Base-by-base conservation (phyloP, 495 filamentous ascomycete species). In the Trypethelium eluteriae region DNA sequence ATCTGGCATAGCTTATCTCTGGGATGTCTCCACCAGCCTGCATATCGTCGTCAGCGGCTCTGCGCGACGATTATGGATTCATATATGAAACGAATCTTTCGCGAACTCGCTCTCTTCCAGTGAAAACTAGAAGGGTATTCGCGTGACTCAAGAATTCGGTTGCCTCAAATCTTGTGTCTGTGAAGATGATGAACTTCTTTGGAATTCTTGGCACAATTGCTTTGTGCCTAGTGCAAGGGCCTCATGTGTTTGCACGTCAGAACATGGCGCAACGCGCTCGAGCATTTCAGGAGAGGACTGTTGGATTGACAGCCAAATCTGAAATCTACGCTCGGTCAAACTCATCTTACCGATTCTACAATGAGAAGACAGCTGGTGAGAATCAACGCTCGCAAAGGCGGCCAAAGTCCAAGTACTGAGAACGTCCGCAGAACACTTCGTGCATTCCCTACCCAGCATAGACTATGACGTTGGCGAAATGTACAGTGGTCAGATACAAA, bases 381-480 rank as follows among this genome's bases (percentile, higher is more conserved):
- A 59, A 16, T 5, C 14, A 7, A 32, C 53, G 32, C 53, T 32
- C 5, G 7, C 25, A 35, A 36, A 32, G 5, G 7, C 6, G 10
- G 2, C 18, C 25, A 2, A 0, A 18, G 10, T 18, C 7, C 3
- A 18, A 7, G 5, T n/a, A 7, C 7, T 10, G 11, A 59, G 18
- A 6, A 18, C 32, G 32, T 59, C 18, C 6, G 6, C 39, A 65
- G 63, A 56, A 32, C 70, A 66, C 53, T 63, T 66, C 10, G 38
- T 67, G 6, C 34, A 47, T 46, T 47, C 59, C 44, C 65, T 71
- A 6, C 70, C 70, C 1, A 65, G 68, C 44, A 62, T 73, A 2
- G 41, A 62, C 4, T 68, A 71, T 49, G 67, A 71, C 49, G 44
- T 71, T 32, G 72, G 72, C 47, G 72, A 74, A 63, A 44, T 67